A percentile compares a stretch with the other conserved stretches of the same genome.
Evolutionary conservation across 1,139 yeast species (phyloP).

Genomic region (Hyphopichia fennica): DNA sequence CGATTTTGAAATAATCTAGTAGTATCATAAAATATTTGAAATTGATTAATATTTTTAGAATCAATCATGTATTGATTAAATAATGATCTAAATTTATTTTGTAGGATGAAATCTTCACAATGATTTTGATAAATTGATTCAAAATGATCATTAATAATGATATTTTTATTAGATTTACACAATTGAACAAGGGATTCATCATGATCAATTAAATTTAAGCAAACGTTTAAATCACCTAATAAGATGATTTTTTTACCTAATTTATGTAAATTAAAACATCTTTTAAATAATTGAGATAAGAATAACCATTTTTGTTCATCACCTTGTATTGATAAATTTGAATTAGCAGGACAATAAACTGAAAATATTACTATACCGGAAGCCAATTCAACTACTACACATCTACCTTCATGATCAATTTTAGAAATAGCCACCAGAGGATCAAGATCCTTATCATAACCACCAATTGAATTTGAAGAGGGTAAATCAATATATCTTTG

Average conservation of each 20-base stretch:
- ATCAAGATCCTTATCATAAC: conserved; percentile 51
- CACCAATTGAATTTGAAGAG: conserved; percentile 57
- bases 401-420: conserved; percentile 80
- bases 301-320: conserved; percentile 61
- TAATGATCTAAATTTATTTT: conserved; percentile 26
- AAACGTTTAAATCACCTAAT: conserved; percentile 86
- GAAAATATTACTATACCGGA: conserved; percentile 65
- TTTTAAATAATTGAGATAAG: conserved; percentile 53
- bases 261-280: conserved; percentile 55
- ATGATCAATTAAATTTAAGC: conserved; percentile 76
- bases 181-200: conserved; percentile 65
- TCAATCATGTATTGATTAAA: conserved; percentile 39
- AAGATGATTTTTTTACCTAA: conserved; percentile 68
- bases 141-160: neutral
- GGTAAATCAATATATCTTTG: conserved; percentile 21
- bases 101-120: neutral
- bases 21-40: conserved; percentile 56
- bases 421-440: conserved; percentile 37
- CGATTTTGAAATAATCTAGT: conserved; percentile 60
- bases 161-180: neutral
- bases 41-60: conserved; percentile 10
- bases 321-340: conserved; percentile 69
- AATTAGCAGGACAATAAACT: conserved; percentile 91
- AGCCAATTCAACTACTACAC: conserved; percentile 72
- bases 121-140: neutral